Percentiles rank a stretch among this genome's conserved stretches.
These are phyloP conservation scores for Talaromyces sp. DNA, from an alignment of 2,329 filamentous ascomycete genomes.

Conservation along the genomic window DNA sequence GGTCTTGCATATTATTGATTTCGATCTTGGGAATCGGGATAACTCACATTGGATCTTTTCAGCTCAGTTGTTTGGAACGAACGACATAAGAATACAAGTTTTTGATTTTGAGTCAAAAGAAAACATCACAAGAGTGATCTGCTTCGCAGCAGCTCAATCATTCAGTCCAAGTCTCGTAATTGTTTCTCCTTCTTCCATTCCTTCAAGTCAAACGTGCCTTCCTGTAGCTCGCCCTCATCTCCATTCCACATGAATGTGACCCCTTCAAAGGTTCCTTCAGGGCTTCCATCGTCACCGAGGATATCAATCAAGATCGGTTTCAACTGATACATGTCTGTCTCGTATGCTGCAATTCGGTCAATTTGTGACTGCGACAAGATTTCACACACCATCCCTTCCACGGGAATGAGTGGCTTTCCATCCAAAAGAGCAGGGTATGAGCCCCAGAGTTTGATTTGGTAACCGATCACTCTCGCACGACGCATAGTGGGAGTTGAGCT, in stretches of 20 bases:
- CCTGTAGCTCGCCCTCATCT: constrained; percentile 12
- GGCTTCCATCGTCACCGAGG: background rate
- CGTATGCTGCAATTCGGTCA: constrained; percentile 17
- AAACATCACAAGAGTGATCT: too few relatives aligned
- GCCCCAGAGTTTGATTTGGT: constrained; percentile 11
- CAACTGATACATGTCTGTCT: constrained; percentile 12
- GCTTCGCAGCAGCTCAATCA: too few relatives aligned
- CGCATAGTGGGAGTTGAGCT: background rate
- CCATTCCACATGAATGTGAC: constrained; percentile 17
- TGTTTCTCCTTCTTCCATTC: constrained; percentile 13
- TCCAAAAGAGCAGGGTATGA: constrained; percentile 13
- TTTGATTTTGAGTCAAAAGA: too few relatives aligned
- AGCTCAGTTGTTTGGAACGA: too few relatives aligned
- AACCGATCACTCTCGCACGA: constrained; percentile 13
- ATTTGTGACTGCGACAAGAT: constrained; percentile 8
- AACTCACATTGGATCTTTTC: too few relatives aligned
- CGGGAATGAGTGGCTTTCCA: background rate
- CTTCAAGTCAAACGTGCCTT: constrained; percentile 15
- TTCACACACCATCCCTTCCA: constrained; percentile 14
- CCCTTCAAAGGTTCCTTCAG: constrained; percentile 4
- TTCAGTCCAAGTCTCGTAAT: constrained; percentile 1
- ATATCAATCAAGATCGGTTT: constrained; percentile 12
- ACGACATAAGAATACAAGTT: too few relatives aligned
- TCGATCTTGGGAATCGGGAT: too few relatives aligned
- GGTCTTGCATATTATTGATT: too few relatives aligned